phyloP scores from a whole-genome alignment of 2,329 filamentous ascomycete species.

The Phoma herbarum region DNA sequence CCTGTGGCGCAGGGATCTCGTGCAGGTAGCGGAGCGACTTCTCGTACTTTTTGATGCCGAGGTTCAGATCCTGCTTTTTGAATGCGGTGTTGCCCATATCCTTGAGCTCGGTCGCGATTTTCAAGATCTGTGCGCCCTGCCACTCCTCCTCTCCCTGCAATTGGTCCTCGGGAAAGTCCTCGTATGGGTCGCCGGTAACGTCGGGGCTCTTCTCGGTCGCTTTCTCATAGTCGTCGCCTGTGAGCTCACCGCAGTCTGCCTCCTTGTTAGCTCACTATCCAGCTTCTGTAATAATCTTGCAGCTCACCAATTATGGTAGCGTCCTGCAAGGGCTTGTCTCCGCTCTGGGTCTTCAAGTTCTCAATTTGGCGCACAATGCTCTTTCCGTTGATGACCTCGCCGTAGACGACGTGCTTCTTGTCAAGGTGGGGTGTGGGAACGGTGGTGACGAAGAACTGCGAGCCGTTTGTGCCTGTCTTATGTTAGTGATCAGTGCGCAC shows the following conservation, averaged over 20 bases:
- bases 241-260: constrained; percentile 84
- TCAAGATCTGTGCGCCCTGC: constrained; percentile 72
- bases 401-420: constrained; percentile 96
- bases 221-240: constrained; percentile 71
- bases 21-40: constrained; percentile 91
- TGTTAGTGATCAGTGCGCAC: constrained; percentile 15
- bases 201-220: constrained; percentile 77
- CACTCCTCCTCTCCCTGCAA: constrained; percentile 64
- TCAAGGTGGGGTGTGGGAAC: constrained; percentile 94
- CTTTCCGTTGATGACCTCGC: constrained; percentile 92
- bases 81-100: constrained; percentile 92
- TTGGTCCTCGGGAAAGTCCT: constrained; percentile 94
- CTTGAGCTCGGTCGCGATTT: constrained; percentile 87
- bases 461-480: constrained; percentile 84
- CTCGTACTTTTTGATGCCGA: constrained; percentile 90
- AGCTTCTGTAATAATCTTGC: not conserved
- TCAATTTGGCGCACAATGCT: constrained; percentile 90
- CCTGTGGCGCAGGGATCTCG: constrained; percentile 75
- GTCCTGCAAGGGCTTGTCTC: constrained; percentile 80
- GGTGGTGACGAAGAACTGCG: constrained; percentile 98
- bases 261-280: not conserved
- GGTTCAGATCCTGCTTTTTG: constrained; percentile 74
- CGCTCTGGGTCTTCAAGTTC: constrained; percentile 75
- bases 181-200: constrained; percentile 86
- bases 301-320: constrained; percentile 67